Evolutionary conservation across 192 early-diverging fungal species (phyloP).

Genomic region (Backusella liffmaniae): DNA sequence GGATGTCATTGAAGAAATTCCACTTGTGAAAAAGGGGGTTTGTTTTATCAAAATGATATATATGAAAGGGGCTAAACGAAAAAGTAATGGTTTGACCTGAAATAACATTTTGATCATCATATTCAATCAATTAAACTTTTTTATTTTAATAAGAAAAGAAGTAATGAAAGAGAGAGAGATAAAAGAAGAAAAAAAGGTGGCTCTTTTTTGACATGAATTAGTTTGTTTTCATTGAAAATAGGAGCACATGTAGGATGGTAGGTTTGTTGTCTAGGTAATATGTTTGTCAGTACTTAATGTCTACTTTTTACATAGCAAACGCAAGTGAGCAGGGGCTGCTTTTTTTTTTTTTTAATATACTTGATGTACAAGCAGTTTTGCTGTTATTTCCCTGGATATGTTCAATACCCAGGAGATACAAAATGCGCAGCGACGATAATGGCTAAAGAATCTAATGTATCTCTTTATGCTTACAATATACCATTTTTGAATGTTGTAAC

Average conservation of each 20-base stretch:
- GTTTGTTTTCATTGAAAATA: constrained; percentile 85
- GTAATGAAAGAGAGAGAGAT: neutral
- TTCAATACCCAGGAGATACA: neutral
- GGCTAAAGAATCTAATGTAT: neutral
- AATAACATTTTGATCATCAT: constrained; percentile 66
- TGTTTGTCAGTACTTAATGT: constrained; percentile 28
- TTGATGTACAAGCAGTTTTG: neutral
- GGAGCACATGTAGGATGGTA: constrained; percentile 73
- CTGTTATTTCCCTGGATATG: neutral
- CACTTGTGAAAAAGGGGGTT: neutral
- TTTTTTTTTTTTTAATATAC: neutral
- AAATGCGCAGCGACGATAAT: neutral
- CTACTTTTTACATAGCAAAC: neutral
- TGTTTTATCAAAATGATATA: neutral
- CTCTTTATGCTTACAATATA: no score
- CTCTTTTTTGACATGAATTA: constrained; percentile 49
- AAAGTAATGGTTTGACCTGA: constrained; percentile 71
- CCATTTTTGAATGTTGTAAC: no score
- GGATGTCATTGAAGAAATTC: neutral
- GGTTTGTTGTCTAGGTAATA: constrained; percentile 83
- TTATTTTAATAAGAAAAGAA: neutral
- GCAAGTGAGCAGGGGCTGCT: neutral
- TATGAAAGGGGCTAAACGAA: neutral
- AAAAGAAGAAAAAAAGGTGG: neutral
- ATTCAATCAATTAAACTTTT: constrained; percentile 53